Conservation (phyloP, 2,329 filamentous ascomycete genomes). For the Diaporthe vexans region DNA sequence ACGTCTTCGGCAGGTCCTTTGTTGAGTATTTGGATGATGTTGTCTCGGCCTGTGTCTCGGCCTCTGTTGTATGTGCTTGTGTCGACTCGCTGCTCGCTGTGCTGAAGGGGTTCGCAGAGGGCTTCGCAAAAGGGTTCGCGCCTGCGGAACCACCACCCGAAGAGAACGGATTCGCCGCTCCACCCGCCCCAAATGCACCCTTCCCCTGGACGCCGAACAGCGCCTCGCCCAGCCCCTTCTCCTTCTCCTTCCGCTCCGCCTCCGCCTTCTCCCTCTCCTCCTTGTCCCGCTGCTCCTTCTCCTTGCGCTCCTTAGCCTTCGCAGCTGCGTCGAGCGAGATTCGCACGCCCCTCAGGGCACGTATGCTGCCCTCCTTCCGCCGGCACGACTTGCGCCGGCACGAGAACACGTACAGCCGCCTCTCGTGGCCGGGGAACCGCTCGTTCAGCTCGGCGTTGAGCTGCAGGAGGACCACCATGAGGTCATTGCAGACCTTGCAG, state of each 20-base stretch:
- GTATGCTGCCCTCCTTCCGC: conserved; percentile 85
- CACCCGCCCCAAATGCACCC: conserved; percentile 51
- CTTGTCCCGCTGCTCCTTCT: conserved; percentile 52
- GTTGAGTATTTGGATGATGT: conserved; percentile 45
- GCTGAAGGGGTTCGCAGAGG: conserved; percentile 59
- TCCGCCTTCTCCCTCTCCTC: conserved; percentile 51
- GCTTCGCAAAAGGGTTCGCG: conserved; percentile 73
- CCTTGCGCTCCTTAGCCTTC: conserved; percentile 48
- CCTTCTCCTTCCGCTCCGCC: conserved; percentile 45
- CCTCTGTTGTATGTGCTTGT: conserved; percentile 44
- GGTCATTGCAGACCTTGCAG: conserved; percentile 88
- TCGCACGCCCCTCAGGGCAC: conserved; percentile 79
- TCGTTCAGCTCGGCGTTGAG: conserved; percentile 92
- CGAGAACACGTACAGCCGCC: conserved; percentile 87
- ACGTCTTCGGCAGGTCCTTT: conserved; percentile 68
- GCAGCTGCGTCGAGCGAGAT: conserved; percentile 59
- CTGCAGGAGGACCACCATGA: conserved; percentile 89
- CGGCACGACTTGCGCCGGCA: conserved; percentile 85
- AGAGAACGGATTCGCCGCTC: conserved; percentile 73
- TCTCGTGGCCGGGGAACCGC: conserved; percentile 87
- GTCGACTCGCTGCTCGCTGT: conserved; percentile 48
- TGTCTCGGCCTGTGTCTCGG: conserved; percentile 9
- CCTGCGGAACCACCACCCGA: conserved; percentile 62
- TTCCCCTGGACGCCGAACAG: conserved; percentile 75
- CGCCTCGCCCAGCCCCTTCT: conserved; percentile 71